A percentile compares a stretch with the other conserved stretches of the same genome.
phyloP scores from a whole-genome alignment of 306 rosid genomes.

The Gleditsia sinensis region DNA sequence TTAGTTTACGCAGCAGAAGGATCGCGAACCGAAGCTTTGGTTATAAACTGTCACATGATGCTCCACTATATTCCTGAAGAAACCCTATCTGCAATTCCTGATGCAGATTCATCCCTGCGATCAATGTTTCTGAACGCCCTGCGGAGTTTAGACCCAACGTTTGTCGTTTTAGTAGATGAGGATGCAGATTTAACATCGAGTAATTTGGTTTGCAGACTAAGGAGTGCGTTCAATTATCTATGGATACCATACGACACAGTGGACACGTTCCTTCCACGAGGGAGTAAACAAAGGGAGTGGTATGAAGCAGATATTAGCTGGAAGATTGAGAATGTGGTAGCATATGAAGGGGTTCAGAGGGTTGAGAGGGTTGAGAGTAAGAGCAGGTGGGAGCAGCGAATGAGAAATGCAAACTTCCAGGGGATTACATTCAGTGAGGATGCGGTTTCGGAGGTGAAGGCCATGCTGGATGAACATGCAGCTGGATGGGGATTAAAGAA shows the following conservation, averaged over 20 bases:
- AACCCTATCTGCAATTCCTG: slow-evolving; percentile 27
- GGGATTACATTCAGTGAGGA: slow-evolving; percentile 65
- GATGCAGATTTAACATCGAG: slow-evolving; percentile 81
- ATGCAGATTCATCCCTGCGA: slow-evolving; percentile 39
- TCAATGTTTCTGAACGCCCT: slow-evolving; percentile 63
- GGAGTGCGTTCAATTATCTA: slow-evolving; percentile 78
- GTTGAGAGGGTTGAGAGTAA: slow-evolving; percentile 70
- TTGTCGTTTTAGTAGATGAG: slow-evolving; percentile 77
- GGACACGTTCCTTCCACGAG: slow-evolving; percentile 70
- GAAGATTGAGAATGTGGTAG: slow-evolving; percentile 90
- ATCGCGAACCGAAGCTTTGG: slow-evolving; percentile 51
- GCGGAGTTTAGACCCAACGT: slow-evolving; percentile 67
- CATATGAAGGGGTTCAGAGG: slow-evolving; percentile 74
- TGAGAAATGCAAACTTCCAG: slow-evolving; percentile 62
- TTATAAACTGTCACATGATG: slow-evolving; percentile 91
- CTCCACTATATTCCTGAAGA: slow-evolving; percentile 86
- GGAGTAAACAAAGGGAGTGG: slow-evolving; percentile 87
- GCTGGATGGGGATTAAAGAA: slow-evolving; percentile 97
- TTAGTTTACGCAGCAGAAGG: slow-evolving; percentile 41
- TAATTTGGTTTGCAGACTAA: slow-evolving; percentile 62
- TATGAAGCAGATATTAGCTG: slow-evolving; percentile 79
- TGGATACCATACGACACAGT: slow-evolving; percentile 91
- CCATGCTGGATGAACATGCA: slow-evolving; percentile 88
- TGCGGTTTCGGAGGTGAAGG: slow-evolving; percentile 67
- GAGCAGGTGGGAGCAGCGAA: slow-evolving; percentile 71